Conservation (phyloP, 2,329 filamentous ascomycete species). For the Chalara sp. region DNA sequence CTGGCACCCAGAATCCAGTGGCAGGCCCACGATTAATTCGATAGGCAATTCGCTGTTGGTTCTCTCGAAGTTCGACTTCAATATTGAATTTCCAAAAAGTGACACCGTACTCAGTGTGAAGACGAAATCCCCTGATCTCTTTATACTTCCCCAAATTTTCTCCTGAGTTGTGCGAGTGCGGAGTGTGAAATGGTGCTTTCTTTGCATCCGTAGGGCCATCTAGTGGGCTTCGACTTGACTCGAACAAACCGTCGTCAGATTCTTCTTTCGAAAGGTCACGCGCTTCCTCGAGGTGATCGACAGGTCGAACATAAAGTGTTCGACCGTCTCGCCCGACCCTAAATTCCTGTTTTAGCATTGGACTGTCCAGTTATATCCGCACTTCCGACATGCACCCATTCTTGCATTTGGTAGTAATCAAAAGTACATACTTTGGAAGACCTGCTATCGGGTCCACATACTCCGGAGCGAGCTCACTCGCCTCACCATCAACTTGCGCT, state of each 20-base stretch:
- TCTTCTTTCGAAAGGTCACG: slow-evolving; percentile 75
- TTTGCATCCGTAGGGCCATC: slow-evolving; percentile 42
- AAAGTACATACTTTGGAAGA: slow-evolving; percentile 56
- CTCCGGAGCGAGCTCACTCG: slow-evolving; percentile 62
- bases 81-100: slow-evolving; percentile 98
- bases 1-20: slow-evolving; percentile 91
- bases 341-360: neutral
- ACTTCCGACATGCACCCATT: neutral
- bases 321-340: slow-evolving; percentile 72
- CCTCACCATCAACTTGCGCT: slow-evolving; percentile 55
- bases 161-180: slow-evolving; percentile 56
- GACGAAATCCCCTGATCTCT: slow-evolving; percentile 72
- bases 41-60: slow-evolving; percentile 84
- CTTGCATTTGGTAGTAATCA: neutral
- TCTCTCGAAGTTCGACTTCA: slow-evolving; percentile 75
- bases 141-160: slow-evolving; percentile 76
- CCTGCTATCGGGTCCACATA: slow-evolving; percentile 88
- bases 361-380: too few species aligned
- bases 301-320: slow-evolving; percentile 80
- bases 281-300: slow-evolving; percentile 76
- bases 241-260: slow-evolving; percentile 76
- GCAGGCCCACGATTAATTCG: slow-evolving; percentile 89
- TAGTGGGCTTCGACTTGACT: slow-evolving; percentile 51
- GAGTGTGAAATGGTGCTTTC: slow-evolving; percentile 46
- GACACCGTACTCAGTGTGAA: slow-evolving; percentile 78